Percentiles rank a stretch among this genome's conserved stretches.
Conservation (phyloP, 345 rosid species). For the Gossypioides kirkii region DNA sequence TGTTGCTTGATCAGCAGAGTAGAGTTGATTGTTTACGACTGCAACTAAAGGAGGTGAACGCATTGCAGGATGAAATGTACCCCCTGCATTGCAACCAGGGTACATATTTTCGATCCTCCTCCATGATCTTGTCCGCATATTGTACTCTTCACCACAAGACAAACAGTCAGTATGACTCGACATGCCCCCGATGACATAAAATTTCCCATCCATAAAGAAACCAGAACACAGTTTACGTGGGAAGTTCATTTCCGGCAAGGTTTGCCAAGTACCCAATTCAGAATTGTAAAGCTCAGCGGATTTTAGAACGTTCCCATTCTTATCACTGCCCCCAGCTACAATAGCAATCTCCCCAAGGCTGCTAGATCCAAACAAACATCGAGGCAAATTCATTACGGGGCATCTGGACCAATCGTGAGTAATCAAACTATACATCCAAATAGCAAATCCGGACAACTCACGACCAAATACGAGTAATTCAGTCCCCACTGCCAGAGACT, state of each 20-base stretch:
- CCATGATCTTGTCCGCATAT: constrained; percentile 36
- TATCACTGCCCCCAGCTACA: constrained; percentile 43
- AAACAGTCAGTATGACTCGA: constrained; percentile 25
- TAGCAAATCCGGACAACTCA: constrained; percentile 33
- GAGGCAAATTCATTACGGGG: constrained; percentile 31
- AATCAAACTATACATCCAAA: constrained; percentile 36
- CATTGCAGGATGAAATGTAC: constrained; percentile 29
- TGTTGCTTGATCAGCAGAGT: constrained; percentile 36
- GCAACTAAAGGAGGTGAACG: constrained; percentile 45
- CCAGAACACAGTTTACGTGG: constrained; percentile 43
- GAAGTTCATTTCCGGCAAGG: constrained; percentile 31
- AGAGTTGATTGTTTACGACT: constrained; percentile 39
- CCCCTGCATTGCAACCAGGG: constrained; percentile 19
- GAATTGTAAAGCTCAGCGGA: constrained; percentile 39
- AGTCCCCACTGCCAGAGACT: constrained; percentile 46
- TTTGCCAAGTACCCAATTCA: constrained; percentile 31
- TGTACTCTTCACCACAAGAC: constrained; percentile 42
- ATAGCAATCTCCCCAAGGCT: constrained; percentile 38
- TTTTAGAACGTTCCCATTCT: constrained; percentile 28
- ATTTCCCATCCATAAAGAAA: constrained; percentile 43
- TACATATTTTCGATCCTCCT: constrained; percentile 41
- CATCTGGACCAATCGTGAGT: constrained; percentile 30
- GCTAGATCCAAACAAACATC: constrained; percentile 43
- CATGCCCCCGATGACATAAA: constrained; percentile 43
- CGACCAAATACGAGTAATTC: constrained; percentile 44